Evolutionary conservation across 176 grass and related monocot genomes (phyloP), one percentile per base, ranked within the genome.

Genomic region (Ampelocalamus luodianensis): DNA sequence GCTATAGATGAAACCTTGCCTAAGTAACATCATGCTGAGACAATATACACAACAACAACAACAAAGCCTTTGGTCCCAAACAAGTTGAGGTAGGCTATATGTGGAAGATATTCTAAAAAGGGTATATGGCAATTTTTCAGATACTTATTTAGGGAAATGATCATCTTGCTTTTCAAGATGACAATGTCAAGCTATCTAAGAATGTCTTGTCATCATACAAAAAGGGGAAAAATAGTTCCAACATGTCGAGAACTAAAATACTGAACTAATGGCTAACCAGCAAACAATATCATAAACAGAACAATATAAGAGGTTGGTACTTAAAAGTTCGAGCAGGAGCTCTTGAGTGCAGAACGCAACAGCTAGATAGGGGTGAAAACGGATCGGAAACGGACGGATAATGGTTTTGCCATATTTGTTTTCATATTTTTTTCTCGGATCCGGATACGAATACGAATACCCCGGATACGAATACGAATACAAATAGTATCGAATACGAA

Each of bases 111-210:
- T 42, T 48, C 18, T 79, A 36, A 39, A 48, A 84, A 40, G 48
- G 2, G 5, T 65, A 60, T 36, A 72, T 2, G 9, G 3, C 3
- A 64, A 23, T 42, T 53, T 60, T 49, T 64, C 3, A 74, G 23
- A 70, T 65, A 43, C 22, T 59, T 79, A 53, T 27, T 74, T 73
- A 73, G n/a, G 17, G 8, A 88, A 71, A 76, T 38, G 43, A 50
- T 22, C 42, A 72, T 65, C 4, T 54, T 68, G 43, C 11, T 56
- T 44, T 60, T 40, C 40, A 10, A 10, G 13, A 59, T 37, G 77
- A 69, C 8, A 69, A 69, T 77, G n/a, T 55, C 66, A 79, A 62
- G 18, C 5, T 79, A 72, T 22, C 6, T 64, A 10, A 45, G 55
- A 50, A 74, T 68, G 40, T 68, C 6, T 50, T 80, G 39, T 39